Conservation (phyloP, 257 asterid genomes). For the Rauvolfia tetraphylla region DNA sequence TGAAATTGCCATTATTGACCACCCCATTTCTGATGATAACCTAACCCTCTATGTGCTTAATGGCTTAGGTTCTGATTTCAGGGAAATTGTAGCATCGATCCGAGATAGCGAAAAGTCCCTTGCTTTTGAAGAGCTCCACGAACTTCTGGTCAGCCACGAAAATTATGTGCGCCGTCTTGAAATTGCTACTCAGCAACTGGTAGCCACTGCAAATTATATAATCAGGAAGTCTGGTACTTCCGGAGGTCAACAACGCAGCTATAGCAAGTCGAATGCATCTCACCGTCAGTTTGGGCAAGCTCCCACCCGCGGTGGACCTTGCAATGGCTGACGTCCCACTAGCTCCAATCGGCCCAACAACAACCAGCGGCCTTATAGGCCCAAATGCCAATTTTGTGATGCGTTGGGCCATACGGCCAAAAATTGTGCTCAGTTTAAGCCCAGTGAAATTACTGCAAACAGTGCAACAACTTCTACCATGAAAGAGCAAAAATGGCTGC, state of each 20-base stretch:
- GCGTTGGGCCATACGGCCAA: slow-evolving; percentile 3
- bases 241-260: too few relatives aligned
- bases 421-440: too few relatives aligned
- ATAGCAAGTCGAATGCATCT: too few relatives aligned
- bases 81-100: neutral
- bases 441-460: too few relatives aligned
- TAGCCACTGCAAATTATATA: neutral
- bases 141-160: slow-evolving; percentile 1
- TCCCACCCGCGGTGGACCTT: too few relatives aligned
- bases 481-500: too few relatives aligned
- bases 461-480: too few relatives aligned
- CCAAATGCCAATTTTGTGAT: slow-evolving; percentile 8
- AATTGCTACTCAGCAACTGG: neutral
- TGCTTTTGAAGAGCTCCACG: slow-evolving; percentile 5
- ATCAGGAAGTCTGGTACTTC: too few relatives aligned
- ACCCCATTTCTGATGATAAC: neutral
- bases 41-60: neutral
- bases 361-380: neutral
- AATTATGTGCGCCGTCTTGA: neutral
- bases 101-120: slow-evolving; percentile 6
- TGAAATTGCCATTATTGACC: neutral
- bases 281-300: too few relatives aligned
- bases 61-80: neutral
- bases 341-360: neutral
- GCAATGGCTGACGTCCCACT: too few relatives aligned